phyloP scores from a whole-genome alignment of 2,329 filamentous ascomycete genomes.

The Chrysosphaeria jannelii region DNA sequence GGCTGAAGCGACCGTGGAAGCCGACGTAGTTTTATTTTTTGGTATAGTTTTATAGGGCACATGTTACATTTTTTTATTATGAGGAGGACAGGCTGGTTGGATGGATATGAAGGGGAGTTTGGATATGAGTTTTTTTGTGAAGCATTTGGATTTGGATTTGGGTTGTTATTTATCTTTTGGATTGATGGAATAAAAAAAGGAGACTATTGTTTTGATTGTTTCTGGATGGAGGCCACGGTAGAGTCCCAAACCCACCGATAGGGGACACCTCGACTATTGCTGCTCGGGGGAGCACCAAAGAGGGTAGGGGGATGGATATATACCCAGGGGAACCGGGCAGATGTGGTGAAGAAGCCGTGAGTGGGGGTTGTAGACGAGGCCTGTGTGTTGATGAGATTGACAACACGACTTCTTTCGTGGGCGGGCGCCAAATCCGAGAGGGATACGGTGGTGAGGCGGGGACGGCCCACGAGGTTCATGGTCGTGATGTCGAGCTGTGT shows the following conservation, averaged over 20 bases:
- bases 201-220: too few relatives aligned
- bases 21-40: too few relatives aligned
- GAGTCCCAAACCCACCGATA: slow-evolving; percentile 12
- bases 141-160: too few relatives aligned
- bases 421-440: slow-evolving; percentile 9
- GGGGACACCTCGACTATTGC: slow-evolving; percentile 5
- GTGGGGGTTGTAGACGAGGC: neutral
- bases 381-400: slow-evolving; percentile 8
- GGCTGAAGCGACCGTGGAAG: slow-evolving; percentile 31
- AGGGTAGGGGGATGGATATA: slow-evolving; percentile 7
- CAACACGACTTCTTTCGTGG: slow-evolving; percentile 9
- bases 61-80: neutral
- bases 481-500: slow-evolving; percentile 21
- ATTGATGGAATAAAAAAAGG: too few relatives aligned
- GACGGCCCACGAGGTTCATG: slow-evolving; percentile 23
- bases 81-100: neutral
- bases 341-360: neutral
- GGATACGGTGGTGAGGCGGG: slow-evolving; percentile 11
- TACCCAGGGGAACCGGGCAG: slow-evolving; percentile 9
- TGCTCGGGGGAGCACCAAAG: slow-evolving; percentile 8
- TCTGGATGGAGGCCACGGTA: too few relatives aligned
- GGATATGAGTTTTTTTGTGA: too few relatives aligned
- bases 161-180: too few relatives aligned
- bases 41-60: slow-evolving; percentile 7
- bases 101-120: neutral